Evolutionary conservation across 2,329 filamentous ascomycete genomes (phyloP), one percentile per base, ranked within the genome.

Genomic region (Tolypocladium guangdongense): DNA sequence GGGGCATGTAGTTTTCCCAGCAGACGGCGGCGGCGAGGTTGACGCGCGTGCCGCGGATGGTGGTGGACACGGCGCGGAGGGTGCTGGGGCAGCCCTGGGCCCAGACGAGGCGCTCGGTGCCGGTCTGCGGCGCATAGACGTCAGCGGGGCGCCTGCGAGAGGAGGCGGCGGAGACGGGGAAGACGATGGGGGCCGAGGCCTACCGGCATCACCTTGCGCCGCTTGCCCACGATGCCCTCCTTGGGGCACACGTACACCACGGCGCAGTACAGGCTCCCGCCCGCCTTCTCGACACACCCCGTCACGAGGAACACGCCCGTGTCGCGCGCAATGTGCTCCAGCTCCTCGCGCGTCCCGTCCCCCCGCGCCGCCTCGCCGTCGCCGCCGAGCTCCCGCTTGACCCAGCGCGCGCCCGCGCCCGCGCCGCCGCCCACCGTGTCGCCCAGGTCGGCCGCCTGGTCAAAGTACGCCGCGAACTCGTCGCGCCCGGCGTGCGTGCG

Each of bases 1-100:
- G 74, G 0, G 91, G 91, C 90, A 96, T 96, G 72, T 92, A 95
- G 68, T 88, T 96, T 69, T 97, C 91, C 91, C 91, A 96, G 75
- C 91, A 96, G 59, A 97, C 95, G 4, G 90, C 92, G 3, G 87
- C 84, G 0, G 86, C 91, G 55, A 96, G 79, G 54, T 88, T 92
- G 56, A 96, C 71, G 58, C 82, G 83, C 2, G 90, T 81, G 50
- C 89, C 90, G 56, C 86, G 85, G 66, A 96, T 90, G 27, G 76
- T 81, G 1, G 90, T 90, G 30, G 82, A 86, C 1, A 96, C 82
- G 4, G 90, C 91, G 57, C 82, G 82, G 32, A 96, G 78, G 4
- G 89, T 93, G 0, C 81, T 81, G 0, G 91, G 82, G 2, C 84
- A 86, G 41, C 90, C 91, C 66, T 95, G 88, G 0, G 88, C 90